Percentiles rank a stretch among this genome's conserved stretches.
phyloP scores from a whole-genome alignment of 805 yeast genomes.

The Clavispora santaluciae region DNA sequence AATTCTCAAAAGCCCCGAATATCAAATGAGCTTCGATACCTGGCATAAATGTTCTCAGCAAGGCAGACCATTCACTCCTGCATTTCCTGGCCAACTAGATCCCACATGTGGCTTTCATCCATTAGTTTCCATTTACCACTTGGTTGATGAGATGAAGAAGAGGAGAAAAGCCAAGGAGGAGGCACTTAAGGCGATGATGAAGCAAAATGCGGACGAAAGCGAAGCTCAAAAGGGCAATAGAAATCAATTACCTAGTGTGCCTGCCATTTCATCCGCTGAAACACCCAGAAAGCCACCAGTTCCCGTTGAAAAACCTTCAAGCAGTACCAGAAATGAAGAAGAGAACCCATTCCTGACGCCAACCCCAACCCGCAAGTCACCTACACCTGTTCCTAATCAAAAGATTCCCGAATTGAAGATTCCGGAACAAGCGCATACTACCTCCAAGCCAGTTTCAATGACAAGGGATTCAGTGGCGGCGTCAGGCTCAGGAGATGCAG shows the following conservation, averaged over 20 bases:
- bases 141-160: constrained; percentile 78
- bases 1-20: constrained; percentile 60
- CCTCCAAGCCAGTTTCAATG: constrained; percentile 15
- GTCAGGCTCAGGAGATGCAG: constrained; percentile 8
- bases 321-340: constrained; percentile 1
- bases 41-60: constrained; percentile 51
- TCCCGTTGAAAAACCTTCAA: not conserved
- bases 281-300: not conserved
- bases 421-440: constrained; percentile 40
- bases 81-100: constrained; percentile 30
- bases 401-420: constrained; percentile 8
- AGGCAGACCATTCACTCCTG: constrained; percentile 37
- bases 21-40: constrained; percentile 53
- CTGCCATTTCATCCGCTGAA: not conserved
- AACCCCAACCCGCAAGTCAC: not conserved
- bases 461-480: constrained; percentile 13
- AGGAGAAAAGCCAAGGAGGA: constrained; percentile 62
- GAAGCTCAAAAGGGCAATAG: not conserved
- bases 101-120: constrained; percentile 91
- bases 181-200: constrained; percentile 29
- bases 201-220: constrained; percentile 15
- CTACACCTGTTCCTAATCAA: not conserved
- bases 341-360: constrained; percentile 3
- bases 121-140: constrained; percentile 74
- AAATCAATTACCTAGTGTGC: not conserved